Percentiles rank a stretch among this genome's conserved stretches.
Evolutionary conservation across 495 filamentous ascomycete genomes (phyloP).

Genomic region (Clavariopsis aquatica): DNA sequence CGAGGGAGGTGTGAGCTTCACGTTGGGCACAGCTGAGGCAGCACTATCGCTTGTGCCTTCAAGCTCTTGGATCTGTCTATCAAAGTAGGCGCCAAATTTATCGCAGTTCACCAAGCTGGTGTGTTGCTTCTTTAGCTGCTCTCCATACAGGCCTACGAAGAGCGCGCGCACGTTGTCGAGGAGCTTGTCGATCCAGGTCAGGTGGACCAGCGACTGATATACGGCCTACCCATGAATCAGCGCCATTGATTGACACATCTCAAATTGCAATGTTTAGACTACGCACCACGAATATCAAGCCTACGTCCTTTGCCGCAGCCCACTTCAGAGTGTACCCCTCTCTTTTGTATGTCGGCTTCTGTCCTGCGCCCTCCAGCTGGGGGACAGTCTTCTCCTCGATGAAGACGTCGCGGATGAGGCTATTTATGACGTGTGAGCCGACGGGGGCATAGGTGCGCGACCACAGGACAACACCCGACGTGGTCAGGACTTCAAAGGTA

Average conservation of each 20-base stretch:
- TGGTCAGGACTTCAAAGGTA: conserved; percentile 91
- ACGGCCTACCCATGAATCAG: conserved; percentile 67
- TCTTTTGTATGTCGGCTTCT: conserved; percentile 75
- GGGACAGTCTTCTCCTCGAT: conserved; percentile 85
- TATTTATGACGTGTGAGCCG: conserved; percentile 81
- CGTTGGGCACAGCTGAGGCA: conserved; percentile 40
- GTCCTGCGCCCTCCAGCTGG: conserved; percentile 57
- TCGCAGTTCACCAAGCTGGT: conserved; percentile 72
- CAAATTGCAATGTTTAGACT: conserved; percentile 14
- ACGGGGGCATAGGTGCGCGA: conserved; percentile 81
- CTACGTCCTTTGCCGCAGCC: conserved; percentile 86
- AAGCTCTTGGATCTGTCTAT: conserved; percentile 84
- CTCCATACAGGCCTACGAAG: conserved; percentile 83
- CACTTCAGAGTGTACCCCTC: conserved; percentile 96
- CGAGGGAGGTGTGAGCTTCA: conserved; percentile 45
- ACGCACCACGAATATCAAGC: conserved; percentile 92
- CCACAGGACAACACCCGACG: conserved; percentile 96
- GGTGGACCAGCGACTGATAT: conserved; percentile 90
- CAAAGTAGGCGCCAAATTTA: conserved; percentile 88
- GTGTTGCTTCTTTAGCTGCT: conserved; percentile 79
- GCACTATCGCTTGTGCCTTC: conserved; percentile 58
- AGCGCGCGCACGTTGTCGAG: conserved; percentile 90
- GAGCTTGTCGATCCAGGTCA: conserved; percentile 96
- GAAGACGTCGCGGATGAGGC: conserved; percentile 92
- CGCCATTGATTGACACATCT: conserved; percentile 1